Base-by-base conservation (phyloP, 1,139 yeast species). In the Arxiozyma heterogenica region DNA sequence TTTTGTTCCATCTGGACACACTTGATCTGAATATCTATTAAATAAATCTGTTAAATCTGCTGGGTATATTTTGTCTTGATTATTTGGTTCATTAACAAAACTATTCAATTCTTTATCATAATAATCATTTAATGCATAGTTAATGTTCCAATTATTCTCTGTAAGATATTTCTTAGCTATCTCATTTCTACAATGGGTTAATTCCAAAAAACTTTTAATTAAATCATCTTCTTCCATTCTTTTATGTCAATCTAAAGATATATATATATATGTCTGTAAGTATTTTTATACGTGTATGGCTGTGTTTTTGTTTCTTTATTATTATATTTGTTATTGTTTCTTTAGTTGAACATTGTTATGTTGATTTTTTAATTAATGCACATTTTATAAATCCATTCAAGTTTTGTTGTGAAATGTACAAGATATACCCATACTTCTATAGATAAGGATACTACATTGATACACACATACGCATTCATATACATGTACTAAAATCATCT, bases 111-210 rank as follows among this genome's bases (percentile, higher is more conserved):
- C 65, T 41, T 59, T 59, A 41, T 67, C 70, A 51, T 67, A 67
- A 51, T 54, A 67, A 23, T 65, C 69, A 53, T 67, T 65, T 49
- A 67, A 55, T 1, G 71, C 70, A 53, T 64, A 64, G 42, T 64
- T 61, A n/a, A 66, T 54, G 44, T 62, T 59, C 66, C 70, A 65
- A 23, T 59, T 54, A 46, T 65, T 66, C 22, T 58, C 52, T 17
- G 53, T 52, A 17, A 67, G 58, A 50, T 63, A 67, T 38, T 58
- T 56, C 44, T 53, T 57, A 2, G 70, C 69, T 2, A 54, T 41
- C 22, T 57, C 51, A 20, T 52, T 50, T 4, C 58, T 53, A 45
- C 65, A 58, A 45, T 59, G 53, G 8, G 70, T 63, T 20, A 67
- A 55, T 7, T 55, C 54, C 50, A 59, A 53, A 50, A 65, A 65